Base-by-base conservation (phyloP, 352 stramenopile species). In the Pythium insidiosum region DNA sequence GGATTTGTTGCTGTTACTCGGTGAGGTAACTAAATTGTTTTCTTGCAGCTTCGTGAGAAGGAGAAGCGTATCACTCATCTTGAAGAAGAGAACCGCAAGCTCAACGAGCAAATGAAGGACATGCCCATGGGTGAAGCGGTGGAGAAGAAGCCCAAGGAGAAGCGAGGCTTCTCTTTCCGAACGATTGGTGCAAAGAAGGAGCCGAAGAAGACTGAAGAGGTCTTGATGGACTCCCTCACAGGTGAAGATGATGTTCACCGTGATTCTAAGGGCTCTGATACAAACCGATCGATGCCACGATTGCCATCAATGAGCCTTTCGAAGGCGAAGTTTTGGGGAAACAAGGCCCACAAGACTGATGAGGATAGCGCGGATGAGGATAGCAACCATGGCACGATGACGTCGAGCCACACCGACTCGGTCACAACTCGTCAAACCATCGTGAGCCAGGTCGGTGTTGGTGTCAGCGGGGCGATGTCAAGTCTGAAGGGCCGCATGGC, bases 101-200 rank as follows among this genome's bases (percentile, higher is more conserved):
- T 92, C 19, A 59, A 69, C n/a, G 70, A 88, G 26, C 67, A 77
- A 44, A 46, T 85, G 34, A 56, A 69, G 43, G 47, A 65, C 1
- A 20, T 69, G 15, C 38, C 53, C 15, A 40, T 53, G 26, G 73
- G 70, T 35, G 61, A 75, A n/a, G 56, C 64, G 3, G 49, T 52
- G 6, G 67, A 80, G 20, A 80, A 70, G 56, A 80, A 84, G 61
- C 31, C 65, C 6, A 78, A 61, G 20, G 54, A 66, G 50, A 86
- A 86, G 58, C 76, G 76, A 21, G 83, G 66, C 36, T 70, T 92
- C 53, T n/a, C n/a, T n/a, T 92, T 92, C 73, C 77, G 80, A 43
- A 88, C 75, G 40, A 53, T 89, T n/a, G 80, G 74, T 9, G 80
- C 78, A 5, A 92, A 92, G 70, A 90, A 89, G 56, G 77, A 87